A percentile compares a stretch with the other conserved stretches of the same genome.
Conservation (phyloP, 2,329 filamentous ascomycete genomes). For the Blastomyces parvus region DNA sequence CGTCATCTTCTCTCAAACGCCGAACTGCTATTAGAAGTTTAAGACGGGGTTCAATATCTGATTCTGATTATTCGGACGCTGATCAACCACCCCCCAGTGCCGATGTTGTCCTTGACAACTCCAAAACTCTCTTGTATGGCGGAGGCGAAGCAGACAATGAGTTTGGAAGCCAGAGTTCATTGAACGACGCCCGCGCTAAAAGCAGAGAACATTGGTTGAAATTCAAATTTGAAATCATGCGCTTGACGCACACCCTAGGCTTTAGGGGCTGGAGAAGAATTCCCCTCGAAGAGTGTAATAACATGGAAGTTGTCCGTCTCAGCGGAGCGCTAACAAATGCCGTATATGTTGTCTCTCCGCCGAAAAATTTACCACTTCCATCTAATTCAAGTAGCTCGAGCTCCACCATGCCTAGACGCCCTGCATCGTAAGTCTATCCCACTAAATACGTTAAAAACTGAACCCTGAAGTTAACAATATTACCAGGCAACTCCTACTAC, state of each 20-base stretch:
- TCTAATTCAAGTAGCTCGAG: slow-evolving; percentile 33
- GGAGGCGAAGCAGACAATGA: slow-evolving; percentile 45
- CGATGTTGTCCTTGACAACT: slow-evolving; percentile 78
- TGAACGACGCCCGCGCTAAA: slow-evolving; percentile 47
- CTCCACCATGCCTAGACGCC: slow-evolving; percentile 34
- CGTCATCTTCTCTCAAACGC: slow-evolving; percentile 10
- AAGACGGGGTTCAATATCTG: slow-evolving; percentile 54
- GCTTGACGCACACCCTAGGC: slow-evolving; percentile 75
- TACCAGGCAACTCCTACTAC: slow-evolving; percentile 64
- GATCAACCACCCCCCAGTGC: slow-evolving; percentile 76
- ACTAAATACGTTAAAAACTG: neutral
- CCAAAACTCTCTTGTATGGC: slow-evolving; percentile 71
- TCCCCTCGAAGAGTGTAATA: slow-evolving; percentile 40
- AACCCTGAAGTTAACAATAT: neutral
- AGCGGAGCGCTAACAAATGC: slow-evolving; percentile 94
- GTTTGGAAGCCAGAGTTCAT: slow-evolving; percentile 22
- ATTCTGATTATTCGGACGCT: slow-evolving; percentile 76
- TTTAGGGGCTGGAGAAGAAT: slow-evolving; percentile 88
- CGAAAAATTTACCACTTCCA: slow-evolving; percentile 48
- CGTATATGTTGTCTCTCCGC: slow-evolving; percentile 86
- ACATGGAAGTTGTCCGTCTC: slow-evolving; percentile 40
- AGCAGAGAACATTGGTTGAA: slow-evolving; percentile 68
- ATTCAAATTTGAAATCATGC: slow-evolving; percentile 89
- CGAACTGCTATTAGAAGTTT: slow-evolving; percentile 29
- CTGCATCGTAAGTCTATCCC: slow-evolving; percentile 42